These are phyloP conservation scores for Penicillium sp. DNA, from an alignment of 2,329 filamentous ascomycete genomes.

Conservation along the genomic window DNA sequence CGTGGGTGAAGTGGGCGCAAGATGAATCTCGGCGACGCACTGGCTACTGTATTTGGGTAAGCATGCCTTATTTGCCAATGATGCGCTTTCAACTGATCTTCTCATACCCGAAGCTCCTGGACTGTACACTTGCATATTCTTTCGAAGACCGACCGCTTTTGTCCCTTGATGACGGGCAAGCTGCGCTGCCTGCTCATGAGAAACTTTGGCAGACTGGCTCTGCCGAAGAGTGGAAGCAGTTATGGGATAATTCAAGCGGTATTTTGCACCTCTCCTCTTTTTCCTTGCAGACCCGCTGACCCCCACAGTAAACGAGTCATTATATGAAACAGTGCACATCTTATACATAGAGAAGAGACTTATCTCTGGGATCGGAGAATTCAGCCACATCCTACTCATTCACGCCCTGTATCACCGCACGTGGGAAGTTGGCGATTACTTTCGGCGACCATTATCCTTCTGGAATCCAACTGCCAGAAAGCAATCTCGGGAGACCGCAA, in stretches of 20 bases:
- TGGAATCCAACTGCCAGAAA: constrained; percentile 46
- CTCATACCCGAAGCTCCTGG: constrained; percentile 34
- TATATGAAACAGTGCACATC: constrained; percentile 45
- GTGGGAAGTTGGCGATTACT: constrained; percentile 50
- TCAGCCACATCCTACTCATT: constrained; percentile 50
- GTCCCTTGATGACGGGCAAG: constrained; percentile 42
- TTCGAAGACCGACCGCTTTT: constrained; percentile 36
- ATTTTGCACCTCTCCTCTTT: constrained; percentile 1
- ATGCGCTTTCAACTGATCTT: not conserved
- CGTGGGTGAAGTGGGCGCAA: constrained; percentile 40
- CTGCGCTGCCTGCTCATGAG: constrained; percentile 42
- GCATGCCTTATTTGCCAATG: constrained; percentile 2
- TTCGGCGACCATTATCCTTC: constrained; percentile 45
- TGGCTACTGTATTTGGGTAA: constrained; percentile 46
- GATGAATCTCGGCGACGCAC: constrained; percentile 39
- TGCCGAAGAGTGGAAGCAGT: constrained; percentile 32
- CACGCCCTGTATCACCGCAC: constrained; percentile 52
- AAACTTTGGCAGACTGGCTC: constrained; percentile 41
- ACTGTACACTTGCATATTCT: constrained; percentile 43
- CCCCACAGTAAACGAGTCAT: constrained; percentile 30
- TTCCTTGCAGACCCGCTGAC: not conserved
- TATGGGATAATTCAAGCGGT: constrained; percentile 24
- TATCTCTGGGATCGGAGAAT: constrained; percentile 46
- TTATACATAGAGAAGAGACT: constrained; percentile 52
- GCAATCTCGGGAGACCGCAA: constrained; percentile 35